Base-by-base conservation (phyloP, 305 asterid species). In the Fraxinus sp. region DNA sequence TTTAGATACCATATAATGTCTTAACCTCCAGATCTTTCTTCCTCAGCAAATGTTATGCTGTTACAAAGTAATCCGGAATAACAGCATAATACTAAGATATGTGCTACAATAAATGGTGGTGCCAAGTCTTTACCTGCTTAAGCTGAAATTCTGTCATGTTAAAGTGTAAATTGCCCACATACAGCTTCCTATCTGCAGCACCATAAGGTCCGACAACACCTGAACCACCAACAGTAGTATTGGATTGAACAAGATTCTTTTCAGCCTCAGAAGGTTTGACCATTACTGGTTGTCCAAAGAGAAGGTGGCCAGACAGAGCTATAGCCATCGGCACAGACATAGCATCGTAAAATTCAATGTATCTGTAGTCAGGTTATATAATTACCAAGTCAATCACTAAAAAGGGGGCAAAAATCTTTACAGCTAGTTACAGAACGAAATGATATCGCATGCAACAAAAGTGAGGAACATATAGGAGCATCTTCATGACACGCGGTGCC, bases 241-340 rank as follows among this genome's bases (percentile, higher is more conserved):
- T 94, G 76, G 99, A 92, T 49, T 92, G 98, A 84, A 96, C 99
- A 85, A 96, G 99, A 86, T 96, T 96, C 93, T 96, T 96, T 89
- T 96, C 99, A 41, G 99, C 99, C 88, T 96, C 99, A 1, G 99
- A 96, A 77, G 99, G 99, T 86, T 96, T 96, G 26, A 94, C 98
- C 99, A 96, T 96, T 64, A 96, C 95, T 81, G 99, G 98, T 87
- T 96, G 99, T 39, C 99, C 98, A 88, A 92, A 94, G 82, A 94
- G 94, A 36, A 87, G 92, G 85, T 92, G 99, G 16, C 99, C 99
- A 49, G 97, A 92, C 62, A 94, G 83, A 81, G 99, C 99, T 79
- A 96, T 96, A 49, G 99, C 99, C 98, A 94, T 92, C 13, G 99
- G 99, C 59, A 96, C 99, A 77, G 98, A 93, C 99, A 96, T 94